A percentile compares a stretch with the other conserved stretches of the same genome.
Evolutionary conservation across 352 stramenopile species (phyloP).

Genomic region (Phytophthora tentaculata): DNA sequence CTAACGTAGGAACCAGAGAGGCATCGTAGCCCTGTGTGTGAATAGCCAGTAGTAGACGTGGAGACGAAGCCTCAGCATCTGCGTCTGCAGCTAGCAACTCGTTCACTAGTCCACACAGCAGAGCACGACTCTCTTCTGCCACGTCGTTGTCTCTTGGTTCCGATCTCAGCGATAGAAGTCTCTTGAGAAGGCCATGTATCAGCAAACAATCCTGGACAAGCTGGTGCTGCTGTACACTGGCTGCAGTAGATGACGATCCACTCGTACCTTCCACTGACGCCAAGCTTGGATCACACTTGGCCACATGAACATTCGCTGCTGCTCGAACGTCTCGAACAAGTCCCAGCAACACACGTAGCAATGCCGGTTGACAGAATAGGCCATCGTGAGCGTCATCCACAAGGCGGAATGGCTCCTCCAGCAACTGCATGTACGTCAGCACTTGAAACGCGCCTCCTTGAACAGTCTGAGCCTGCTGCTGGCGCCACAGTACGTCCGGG

Average conservation of each 20-base stretch:
- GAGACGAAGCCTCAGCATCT: constrained; percentile 30
- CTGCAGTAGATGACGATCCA: constrained; percentile 22
- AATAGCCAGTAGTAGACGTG: constrained; percentile 47
- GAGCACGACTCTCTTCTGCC: constrained; percentile 21
- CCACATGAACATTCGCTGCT: constrained; percentile 50
- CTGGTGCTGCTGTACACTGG: constrained; percentile 53
- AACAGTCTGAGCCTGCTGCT: constrained; percentile 38
- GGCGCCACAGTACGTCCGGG: constrained; percentile 44
- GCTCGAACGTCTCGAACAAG: constrained; percentile 50
- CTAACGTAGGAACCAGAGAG: constrained; percentile 39
- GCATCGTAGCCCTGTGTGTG: constrained; percentile 61
- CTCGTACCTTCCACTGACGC: constrained; percentile 31
- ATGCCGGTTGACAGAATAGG: constrained; percentile 44
- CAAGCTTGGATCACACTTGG: constrained; percentile 47
- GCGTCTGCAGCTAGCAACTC: constrained; percentile 47
- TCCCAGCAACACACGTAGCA: constrained; percentile 50
- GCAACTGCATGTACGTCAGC: constrained; percentile 52
- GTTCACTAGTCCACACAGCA: constrained; percentile 41
- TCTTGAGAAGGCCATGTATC: constrained; percentile 51
- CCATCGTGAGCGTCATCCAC: constrained; percentile 47
- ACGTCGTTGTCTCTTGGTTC: constrained; percentile 25
- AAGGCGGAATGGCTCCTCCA: constrained; percentile 65
- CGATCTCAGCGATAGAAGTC: constrained; percentile 29
- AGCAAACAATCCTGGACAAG: constrained; percentile 68
- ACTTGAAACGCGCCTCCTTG: constrained; percentile 22